phyloP scores from a whole-genome alignment of 2,329 filamentous ascomycete genomes.

The Xylariales sp. region DNA sequence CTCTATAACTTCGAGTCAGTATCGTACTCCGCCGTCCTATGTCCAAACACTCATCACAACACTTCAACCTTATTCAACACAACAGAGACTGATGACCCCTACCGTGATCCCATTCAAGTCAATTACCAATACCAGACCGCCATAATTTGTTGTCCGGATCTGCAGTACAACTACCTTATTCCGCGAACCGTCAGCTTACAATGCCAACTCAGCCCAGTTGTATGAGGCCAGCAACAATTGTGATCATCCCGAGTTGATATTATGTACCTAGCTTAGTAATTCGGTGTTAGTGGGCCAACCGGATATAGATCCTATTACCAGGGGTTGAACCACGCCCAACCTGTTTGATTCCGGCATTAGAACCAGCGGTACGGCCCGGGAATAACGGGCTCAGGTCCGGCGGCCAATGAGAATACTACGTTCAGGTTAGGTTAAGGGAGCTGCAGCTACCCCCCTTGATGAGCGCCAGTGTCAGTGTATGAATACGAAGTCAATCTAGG shows the following conservation, averaged over 20 bases:
- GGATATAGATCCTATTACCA: neutral
- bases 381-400: slow-evolving; percentile 11
- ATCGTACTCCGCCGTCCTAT: neutral
- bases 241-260: neutral
- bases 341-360: slow-evolving; percentile 5
- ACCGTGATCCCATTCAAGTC: neutral
- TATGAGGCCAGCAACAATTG: slow-evolving; percentile 8
- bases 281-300: neutral
- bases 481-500: slow-evolving; percentile 26
- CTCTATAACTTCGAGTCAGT: neutral
- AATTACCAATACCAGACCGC: neutral
- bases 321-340: slow-evolving; percentile 4
- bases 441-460: neutral
- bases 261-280: neutral
- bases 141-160: too few species aligned
- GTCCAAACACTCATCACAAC: neutral
- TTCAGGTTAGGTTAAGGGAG: slow-evolving; percentile 1
- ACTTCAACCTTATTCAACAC: neutral
- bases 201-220: neutral
- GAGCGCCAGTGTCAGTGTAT: slow-evolving; percentile 3
- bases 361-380: slow-evolving; percentile 22
- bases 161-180: neutral
- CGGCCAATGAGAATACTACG: neutral
- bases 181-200: neutral
- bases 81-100: neutral